Conservation (phyloP, 345 rosid species). For the Ceriops decandra region DNA sequence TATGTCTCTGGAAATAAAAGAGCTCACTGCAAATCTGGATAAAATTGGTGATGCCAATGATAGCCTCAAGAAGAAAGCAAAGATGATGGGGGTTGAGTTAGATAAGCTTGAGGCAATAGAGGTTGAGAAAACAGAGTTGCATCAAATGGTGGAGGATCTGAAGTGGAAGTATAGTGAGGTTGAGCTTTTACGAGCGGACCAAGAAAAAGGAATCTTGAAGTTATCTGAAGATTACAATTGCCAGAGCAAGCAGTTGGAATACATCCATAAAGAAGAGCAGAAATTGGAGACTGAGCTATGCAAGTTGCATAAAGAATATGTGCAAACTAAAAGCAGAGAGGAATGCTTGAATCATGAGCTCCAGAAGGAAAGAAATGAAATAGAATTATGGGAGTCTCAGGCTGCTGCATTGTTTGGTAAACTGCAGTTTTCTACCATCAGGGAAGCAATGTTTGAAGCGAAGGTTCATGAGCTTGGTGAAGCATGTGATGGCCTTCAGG, state of each 20-base stretch:
- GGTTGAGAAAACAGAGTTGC: constrained; percentile 43
- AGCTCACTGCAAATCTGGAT: constrained; percentile 37
- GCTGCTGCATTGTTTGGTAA: constrained; percentile 48
- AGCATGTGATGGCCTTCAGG: constrained; percentile 42
- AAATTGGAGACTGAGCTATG: constrained; percentile 44
- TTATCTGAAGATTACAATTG: constrained; percentile 50
- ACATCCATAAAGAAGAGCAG: constrained; percentile 37
- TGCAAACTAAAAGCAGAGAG: constrained; percentile 45
- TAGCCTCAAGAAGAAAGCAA: constrained; percentile 52
- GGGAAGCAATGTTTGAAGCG: constrained; percentile 55
- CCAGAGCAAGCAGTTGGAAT: constrained; percentile 41
- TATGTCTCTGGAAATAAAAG: constrained; percentile 41
- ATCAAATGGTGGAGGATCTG: constrained; percentile 46
- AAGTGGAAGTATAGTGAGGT: constrained; percentile 54
- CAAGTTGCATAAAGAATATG: constrained; percentile 41
- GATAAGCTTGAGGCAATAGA: constrained; percentile 34
- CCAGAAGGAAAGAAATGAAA: constrained; percentile 37
- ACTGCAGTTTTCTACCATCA: constrained; percentile 48
- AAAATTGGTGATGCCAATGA: constrained; percentile 43
- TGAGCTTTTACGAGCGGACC: constrained; percentile 43
- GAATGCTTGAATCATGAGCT: constrained; percentile 52
- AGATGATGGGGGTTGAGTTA: constrained; percentile 37
- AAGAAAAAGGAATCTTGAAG: constrained; percentile 44
- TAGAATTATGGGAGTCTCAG: constrained; percentile 56
- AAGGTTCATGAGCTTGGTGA: constrained; percentile 50